Evolutionary conservation across 2,329 filamentous ascomycete genomes (phyloP).

Genomic region (Dothiorella sarmentorum): DNA sequence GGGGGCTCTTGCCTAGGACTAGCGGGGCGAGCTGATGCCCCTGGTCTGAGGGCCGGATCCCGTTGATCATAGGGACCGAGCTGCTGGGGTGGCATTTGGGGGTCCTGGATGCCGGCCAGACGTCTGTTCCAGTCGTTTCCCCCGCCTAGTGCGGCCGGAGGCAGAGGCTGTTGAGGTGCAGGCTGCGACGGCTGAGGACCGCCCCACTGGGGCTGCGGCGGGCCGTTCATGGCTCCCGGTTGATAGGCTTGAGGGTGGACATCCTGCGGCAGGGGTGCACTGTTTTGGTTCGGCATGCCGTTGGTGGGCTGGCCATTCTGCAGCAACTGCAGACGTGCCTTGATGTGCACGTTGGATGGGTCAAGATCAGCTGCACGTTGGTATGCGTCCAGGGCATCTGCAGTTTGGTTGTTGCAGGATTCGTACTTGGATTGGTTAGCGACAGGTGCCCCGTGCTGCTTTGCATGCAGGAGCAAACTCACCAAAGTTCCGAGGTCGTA

Average conservation of each 20-base stretch:
- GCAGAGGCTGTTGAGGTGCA: slow-evolving; percentile 62
- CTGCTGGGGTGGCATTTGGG: slow-evolving; percentile 62
- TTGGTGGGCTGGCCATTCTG: slow-evolving; percentile 71
- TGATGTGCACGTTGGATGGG: slow-evolving; percentile 90
- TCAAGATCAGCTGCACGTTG: slow-evolving; percentile 92
- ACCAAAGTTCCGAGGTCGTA: slow-evolving; percentile 95
- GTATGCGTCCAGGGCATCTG: slow-evolving; percentile 92
- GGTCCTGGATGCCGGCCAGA: slow-evolving; percentile 72
- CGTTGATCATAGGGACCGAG: slow-evolving; percentile 79
- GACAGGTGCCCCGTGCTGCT: neutral
- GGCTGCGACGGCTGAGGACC: slow-evolving; percentile 62
- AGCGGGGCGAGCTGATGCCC: slow-evolving; percentile 60
- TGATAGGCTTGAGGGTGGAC: slow-evolving; percentile 95
- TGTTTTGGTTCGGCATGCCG: slow-evolving; percentile 67
- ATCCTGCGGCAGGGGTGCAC: slow-evolving; percentile 86
- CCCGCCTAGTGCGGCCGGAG: slow-evolving; percentile 44
- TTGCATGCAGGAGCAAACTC: slow-evolving; percentile 42
- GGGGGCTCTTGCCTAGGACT: slow-evolving; percentile 73
- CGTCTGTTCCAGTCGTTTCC: slow-evolving; percentile 61
- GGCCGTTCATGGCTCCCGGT: slow-evolving; percentile 73
- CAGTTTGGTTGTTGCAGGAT: slow-evolving; percentile 98
- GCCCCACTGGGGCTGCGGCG: slow-evolving; percentile 86
- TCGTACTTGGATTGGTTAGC: slow-evolving; percentile 66
- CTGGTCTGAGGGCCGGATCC: slow-evolving; percentile 64
- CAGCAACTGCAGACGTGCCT: slow-evolving; percentile 84